Evolutionary conservation across 495 filamentous ascomycete genomes (phyloP), one percentile per base, ranked within the genome.

Genomic region (Peziza echinospora): DNA sequence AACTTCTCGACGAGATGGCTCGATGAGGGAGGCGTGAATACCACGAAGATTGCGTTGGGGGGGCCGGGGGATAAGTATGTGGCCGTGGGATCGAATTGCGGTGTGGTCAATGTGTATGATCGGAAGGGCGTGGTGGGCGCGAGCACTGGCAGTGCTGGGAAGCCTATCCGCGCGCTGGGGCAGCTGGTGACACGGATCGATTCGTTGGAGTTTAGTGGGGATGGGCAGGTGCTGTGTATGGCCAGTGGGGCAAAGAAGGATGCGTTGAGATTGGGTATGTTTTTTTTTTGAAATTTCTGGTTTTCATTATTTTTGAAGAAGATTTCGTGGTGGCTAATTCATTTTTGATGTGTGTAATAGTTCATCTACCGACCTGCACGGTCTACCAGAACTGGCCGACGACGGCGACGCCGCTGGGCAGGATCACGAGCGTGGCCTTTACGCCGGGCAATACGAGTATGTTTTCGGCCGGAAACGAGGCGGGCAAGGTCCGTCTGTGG

Each of bases 341-440:
- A 54, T 17, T 5, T 24, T 2, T 19, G 40, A 19, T 49, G n/a
- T n/a, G 26, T 48, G 69, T n/a, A n/a, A n/a, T n/a, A n/a, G 85
- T 89, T 26, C 89, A 97, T 62, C 64, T 97, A 53, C 87, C 87
- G 1, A 81, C 72, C 49, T 92, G 84, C 59, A 91, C 84, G 2
- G 84, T 94, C 13, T 97, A 89, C 67, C 75, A 74, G 55, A 96
- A 97, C 63, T 97, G 89, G 89, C 89, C 89, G 19, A 97, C 89
- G 34, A 71, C 72, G 30, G 73, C 77, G 60, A 97, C 89, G 46
- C 87, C 91, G 8, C 58, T 97, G 49, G 91, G 91, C 0, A 70
- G 84, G 25, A 76, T 96, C 45, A 82, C 79, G 3, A 71, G 76
- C 1, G 75, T 93, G 41, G 79, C 82, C 17, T 84, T 86, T 54